Evolutionary conservation across 345 rosid species (phyloP), one percentile per base, ranked within the genome.

Genomic region (Salix exigua): DNA sequence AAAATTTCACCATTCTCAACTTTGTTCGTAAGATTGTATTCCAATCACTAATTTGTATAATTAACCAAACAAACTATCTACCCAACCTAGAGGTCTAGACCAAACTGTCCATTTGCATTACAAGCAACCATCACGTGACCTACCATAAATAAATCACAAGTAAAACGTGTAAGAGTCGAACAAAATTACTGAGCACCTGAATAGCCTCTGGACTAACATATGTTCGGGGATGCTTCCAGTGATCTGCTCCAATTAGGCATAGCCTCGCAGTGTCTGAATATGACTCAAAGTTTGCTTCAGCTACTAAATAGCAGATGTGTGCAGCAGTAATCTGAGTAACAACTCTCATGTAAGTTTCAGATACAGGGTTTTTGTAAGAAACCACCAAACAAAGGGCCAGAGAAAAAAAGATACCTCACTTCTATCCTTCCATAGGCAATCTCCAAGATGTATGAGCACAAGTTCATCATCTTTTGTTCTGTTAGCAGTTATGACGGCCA

Each of bases 391-490:
- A 62, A 76, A 55, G 38, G 71, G 77, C 62, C 65, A 76, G 78
- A 64, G 26, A 68, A 37, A 80, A 42, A 40, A 66, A 64, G 62
- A 31, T 87, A 96, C 99, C 98, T 94, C 97, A 81, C 97, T 89
- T 83, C 91, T 89, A 71, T 96, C 99, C 90, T 88, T 96, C 99
- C 97, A 96, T 73, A 96, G 72, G 88, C 95, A 88, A 89, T 96
- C 99, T 66, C 99, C 99, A 33, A 96, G 97, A 80, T 96, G 99
- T 58, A 91, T 86, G 71, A 96, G 88, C 78, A 96, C 99, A 82
- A 92, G 96, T 78, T 94, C 99, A 67, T 96, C 98, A 85, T 88
- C 97, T 79, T 92, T 84, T 63, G 98, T 96, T 85, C 99, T 91
- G 82, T 96, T 96, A 75, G 97, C 99, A 82, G 98, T 84, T 82